Evolutionary conservation across 805 yeast genomes (phyloP), one percentile per base, ranked within the genome.

Genomic region (Pichia thaimueangensis): DNA sequence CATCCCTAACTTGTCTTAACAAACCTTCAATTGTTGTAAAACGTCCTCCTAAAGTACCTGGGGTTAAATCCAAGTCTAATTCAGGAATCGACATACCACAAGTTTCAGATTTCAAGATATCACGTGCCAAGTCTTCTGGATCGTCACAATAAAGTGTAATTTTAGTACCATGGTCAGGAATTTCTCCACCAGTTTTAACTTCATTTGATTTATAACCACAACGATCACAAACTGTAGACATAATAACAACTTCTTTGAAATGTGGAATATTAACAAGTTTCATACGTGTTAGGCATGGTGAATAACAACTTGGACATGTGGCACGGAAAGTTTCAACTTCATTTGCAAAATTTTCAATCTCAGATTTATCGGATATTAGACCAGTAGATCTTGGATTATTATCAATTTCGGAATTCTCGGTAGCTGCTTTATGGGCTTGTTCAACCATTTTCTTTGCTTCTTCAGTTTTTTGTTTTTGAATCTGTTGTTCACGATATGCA

Each of bases 191-290:
- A 5, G 98, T 93, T 68, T 91, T 93, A 50, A 93, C 98, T 64
- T 93, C 99, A 60, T 93, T 93, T 15, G 95, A 86, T 67, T 86
- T 91, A 67, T 85, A 93, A 29, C 97, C 98, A 67, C 99, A 93
- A 49, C 76, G 67, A 25, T 82, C 89, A 68, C 99, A 93, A 1
- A 77, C 80, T 1, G 98, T 93, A 37, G 94, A 83, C 98, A 93
- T 93, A 55, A 93, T 77, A 46, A 93, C 83, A 31, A 93, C 99
- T 52, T 93, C 97, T 67, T 91, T 89, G 75, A 93, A 93, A 66
- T 93, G 97, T 17, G 99, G 99, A 52, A 93, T 93, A 62, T 87
- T 82, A 19, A 93, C 96, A 30, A 88, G 77, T 68, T 93, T 93
- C 99, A 93, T 93, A 60, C 89, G 94, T 3, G 99, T 93, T 43